Percentiles rank a stretch among this genome's conserved stretches.
These are phyloP conservation scores for Wickerhamomyces sp. DNA, from an alignment of 1,139 yeast species.

Conservation along the genomic window DNA sequence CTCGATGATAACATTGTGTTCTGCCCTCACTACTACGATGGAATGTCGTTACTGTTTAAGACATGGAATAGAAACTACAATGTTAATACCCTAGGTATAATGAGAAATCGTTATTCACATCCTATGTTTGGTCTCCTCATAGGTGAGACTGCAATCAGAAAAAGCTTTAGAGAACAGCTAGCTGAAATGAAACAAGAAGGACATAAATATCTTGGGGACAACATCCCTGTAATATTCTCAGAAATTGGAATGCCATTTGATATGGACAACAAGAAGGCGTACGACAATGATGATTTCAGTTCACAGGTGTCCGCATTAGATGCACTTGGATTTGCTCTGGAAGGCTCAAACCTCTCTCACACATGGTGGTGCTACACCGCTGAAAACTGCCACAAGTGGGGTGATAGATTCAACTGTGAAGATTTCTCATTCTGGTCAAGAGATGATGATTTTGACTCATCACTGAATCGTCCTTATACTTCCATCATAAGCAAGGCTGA, in stretches of 20 bases:
- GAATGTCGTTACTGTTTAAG: conserved; percentile 86
- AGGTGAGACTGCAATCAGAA: conserved; percentile 76
- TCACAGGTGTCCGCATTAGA: conserved; percentile 82
- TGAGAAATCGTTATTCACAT: conserved; percentile 68
- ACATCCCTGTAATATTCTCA: conserved; percentile 70
- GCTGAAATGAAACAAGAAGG: conserved; percentile 62
- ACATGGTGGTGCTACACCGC: conserved; percentile 85
- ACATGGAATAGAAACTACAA: conserved; percentile 74
- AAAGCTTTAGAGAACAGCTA: conserved; percentile 65
- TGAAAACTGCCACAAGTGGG: conserved; percentile 70
- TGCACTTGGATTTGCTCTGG: conserved; percentile 75
- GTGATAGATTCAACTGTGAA: conserved; percentile 91
- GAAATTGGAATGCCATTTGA: conserved; percentile 98
- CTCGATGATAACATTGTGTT: conserved; percentile 65
- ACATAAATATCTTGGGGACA: conserved; percentile 46
- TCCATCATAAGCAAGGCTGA: neutral
- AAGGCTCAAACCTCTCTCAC: conserved; percentile 64
- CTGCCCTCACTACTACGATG: conserved; percentile 91
- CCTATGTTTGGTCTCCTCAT: conserved; percentile 76
- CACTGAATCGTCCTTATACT: neutral
- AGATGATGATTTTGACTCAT: conserved; percentile 41
- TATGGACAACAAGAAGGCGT: conserved; percentile 77
- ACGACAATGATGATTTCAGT: conserved; percentile 54
- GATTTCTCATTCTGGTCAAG: conserved; percentile 84
- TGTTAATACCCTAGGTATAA: conserved; percentile 87